Percentiles rank a stretch among this genome's conserved stretches.
phyloP scores from a whole-genome alignment of 225 moss, liverwort and hornwort species.

The Climacium dendroides region DNA sequence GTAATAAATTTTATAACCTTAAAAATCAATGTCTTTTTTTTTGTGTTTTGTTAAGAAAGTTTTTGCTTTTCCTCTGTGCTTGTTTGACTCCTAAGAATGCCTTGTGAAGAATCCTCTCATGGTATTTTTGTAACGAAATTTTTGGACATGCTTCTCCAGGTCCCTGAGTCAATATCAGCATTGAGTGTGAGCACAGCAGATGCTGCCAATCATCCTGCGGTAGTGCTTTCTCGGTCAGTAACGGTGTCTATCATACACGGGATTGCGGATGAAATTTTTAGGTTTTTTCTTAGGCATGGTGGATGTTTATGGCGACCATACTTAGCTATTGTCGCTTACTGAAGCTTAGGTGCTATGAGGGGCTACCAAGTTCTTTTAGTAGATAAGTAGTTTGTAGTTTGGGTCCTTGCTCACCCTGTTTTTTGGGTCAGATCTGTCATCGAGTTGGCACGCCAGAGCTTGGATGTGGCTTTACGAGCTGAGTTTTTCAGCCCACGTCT shows the following conservation, averaged over 20 bases:
- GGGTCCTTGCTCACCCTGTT: background rate
- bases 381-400: background rate
- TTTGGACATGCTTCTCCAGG: slow-evolving; percentile 32
- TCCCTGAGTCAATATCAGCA: slow-evolving; percentile 90
- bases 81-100: background rate
- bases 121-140: background rate
- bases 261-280: background rate
- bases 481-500: slow-evolving; percentile 91
- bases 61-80: background rate
- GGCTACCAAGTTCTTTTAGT: background rate
- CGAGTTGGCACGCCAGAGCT: slow-evolving; percentile 77
- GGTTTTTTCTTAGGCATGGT: background rate
- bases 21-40: background rate
- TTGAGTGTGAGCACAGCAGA: slow-evolving; percentile 67
- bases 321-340: background rate
- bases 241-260: background rate
- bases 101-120: background rate
- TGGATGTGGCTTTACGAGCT: slow-evolving; percentile 56
- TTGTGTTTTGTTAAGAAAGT: background rate
- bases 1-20: background rate
- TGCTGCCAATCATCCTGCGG: slow-evolving; percentile 84
- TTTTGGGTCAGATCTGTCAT: slow-evolving; percentile 52
- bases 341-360: background rate
- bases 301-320: background rate
- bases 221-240: slow-evolving; percentile 73